Conservation (phyloP, 208 protist species). For the Acanthamoeba triangularis region DNA sequence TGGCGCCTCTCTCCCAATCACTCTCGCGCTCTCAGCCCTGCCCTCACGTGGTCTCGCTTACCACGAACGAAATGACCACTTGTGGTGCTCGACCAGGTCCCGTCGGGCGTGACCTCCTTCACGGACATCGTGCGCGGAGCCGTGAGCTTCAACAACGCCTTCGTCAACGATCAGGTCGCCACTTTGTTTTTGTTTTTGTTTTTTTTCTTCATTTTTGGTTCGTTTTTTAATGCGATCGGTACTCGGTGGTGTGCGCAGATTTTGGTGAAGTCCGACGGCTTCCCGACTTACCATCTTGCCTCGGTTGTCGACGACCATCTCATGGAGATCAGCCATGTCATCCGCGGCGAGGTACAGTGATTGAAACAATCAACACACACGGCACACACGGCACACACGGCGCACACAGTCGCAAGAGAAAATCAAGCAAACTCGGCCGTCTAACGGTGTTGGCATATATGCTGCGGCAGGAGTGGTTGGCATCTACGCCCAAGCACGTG, state of each 20-base stretch:
- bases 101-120: conserved; percentile 82
- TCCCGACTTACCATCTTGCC: conserved; percentile 92
- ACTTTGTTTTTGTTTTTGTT: too few relatives aligned
- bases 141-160: conserved; percentile 87
- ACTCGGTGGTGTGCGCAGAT: not conserved
- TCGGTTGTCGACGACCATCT: conserved; percentile 91
- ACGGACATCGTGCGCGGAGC: conserved; percentile 87
- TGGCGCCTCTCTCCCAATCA: not conserved
- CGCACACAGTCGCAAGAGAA: too few relatives aligned
- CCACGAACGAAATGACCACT: not conserved
- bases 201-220: too few relatives aligned
- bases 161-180: conserved; percentile 91
- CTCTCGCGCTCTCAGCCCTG: not conserved
- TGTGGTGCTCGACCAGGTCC: conserved; percentile 21
- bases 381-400: not conserved
- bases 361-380: not conserved
- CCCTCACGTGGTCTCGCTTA: not conserved
- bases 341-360: conserved; percentile 86
- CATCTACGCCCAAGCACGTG: conserved; percentile 88
- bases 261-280: conserved; percentile 89
- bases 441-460: not conserved
- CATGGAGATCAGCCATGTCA: conserved; percentile 91
- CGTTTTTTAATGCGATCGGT: too few relatives aligned
- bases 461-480: conserved; percentile 83
- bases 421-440: not conserved